Percentiles rank a stretch among this genome's conserved stretches.
phyloP scores from a whole-genome alignment of 139 green algal species.

The Pleodorina starrii region DNA sequence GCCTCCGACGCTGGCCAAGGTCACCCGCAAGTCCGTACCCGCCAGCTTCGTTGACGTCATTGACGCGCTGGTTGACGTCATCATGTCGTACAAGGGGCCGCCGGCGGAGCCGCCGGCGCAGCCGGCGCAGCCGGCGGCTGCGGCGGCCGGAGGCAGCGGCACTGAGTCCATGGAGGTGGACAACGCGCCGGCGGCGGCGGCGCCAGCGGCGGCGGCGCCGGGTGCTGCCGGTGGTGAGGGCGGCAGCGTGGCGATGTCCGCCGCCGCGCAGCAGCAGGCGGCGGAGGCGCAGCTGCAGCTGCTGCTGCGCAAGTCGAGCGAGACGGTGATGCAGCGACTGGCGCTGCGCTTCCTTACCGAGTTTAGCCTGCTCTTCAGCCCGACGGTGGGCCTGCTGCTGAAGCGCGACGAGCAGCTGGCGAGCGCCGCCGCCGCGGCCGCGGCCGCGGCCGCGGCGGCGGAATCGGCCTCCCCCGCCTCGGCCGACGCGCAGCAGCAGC shows the following conservation, averaged over 20 bases:
- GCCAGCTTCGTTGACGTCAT: slow-evolving; percentile 86
- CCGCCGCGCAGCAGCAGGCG: slow-evolving; percentile 5
- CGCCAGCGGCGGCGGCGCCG: not conserved
- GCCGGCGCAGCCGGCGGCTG: not conserved
- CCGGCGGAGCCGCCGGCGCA: not conserved
- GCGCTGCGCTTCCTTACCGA: slow-evolving; percentile 88
- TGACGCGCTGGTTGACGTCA: slow-evolving; percentile 84
- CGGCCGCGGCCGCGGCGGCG: not conserved
- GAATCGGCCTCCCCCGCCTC: not conserved
- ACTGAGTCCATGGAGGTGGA: slow-evolving; percentile 50
- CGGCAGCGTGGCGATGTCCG: not conserved
- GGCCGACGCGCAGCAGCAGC: not conserved
- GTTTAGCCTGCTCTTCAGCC: slow-evolving; percentile 84
- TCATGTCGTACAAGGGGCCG: slow-evolving; percentile 73
- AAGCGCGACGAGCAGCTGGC: slow-evolving; percentile 81
- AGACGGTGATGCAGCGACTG: slow-evolving; percentile 73
- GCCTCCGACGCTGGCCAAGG: slow-evolving; percentile 32
- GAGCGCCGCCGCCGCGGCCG: not conserved
- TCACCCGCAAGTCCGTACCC: slow-evolving; percentile 68
- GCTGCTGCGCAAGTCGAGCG: slow-evolving; percentile 38
- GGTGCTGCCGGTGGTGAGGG: not conserved
- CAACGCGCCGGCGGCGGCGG: not conserved
- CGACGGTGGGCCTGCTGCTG: slow-evolving; percentile 83
- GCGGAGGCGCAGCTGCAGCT: slow-evolving; percentile 54
- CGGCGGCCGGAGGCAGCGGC: not conserved